These are phyloP conservation scores for Whalleya microplaca DNA, from an alignment of 2,329 filamentous ascomycete genomes.

Conservation along the genomic window DNA sequence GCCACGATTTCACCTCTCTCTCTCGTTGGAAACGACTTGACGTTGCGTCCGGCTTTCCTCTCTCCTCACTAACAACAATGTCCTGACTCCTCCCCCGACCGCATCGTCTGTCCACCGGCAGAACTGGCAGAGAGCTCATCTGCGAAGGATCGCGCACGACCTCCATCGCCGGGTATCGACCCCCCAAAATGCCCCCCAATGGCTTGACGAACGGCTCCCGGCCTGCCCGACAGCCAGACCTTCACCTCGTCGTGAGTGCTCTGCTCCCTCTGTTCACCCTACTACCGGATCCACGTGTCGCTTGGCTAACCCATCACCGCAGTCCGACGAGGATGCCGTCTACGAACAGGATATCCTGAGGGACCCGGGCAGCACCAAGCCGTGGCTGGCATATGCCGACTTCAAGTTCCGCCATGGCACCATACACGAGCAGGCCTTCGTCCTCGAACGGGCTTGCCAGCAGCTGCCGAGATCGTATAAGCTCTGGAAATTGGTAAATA, in stretches of 20 bases:
- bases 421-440: constrained; percentile 79
- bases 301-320: constrained; percentile 35
- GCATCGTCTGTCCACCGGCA: too few species aligned
- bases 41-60: constrained; percentile 5
- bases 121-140: constrained; percentile 25
- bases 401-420: constrained; percentile 89
- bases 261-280: too few species aligned
- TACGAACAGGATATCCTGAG: constrained; percentile 96
- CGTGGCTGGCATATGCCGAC: constrained; percentile 92
- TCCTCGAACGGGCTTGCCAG: constrained; percentile 88
- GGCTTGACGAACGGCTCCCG: constrained; percentile 36
- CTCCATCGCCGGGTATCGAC: constrained; percentile 17
- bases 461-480: constrained; percentile 96
- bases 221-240: constrained; percentile 45
- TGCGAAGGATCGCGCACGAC: constrained; percentile 29
- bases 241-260: constrained; percentile 51
- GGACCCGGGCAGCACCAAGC: constrained; percentile 82
- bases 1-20: too few species aligned
- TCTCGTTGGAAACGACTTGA: constrained; percentile 3
- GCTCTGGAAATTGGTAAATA: constrained; percentile 86
- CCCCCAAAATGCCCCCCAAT: constrained; percentile 38
- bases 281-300: not conserved
- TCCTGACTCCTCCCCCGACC: constrained; percentile 17
- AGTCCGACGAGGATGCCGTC: constrained; percentile 86
- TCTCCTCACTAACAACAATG: constrained; percentile 22